Base-by-base conservation (phyloP, 208 protist genomes). In the Porcisia hertigi region DNA sequence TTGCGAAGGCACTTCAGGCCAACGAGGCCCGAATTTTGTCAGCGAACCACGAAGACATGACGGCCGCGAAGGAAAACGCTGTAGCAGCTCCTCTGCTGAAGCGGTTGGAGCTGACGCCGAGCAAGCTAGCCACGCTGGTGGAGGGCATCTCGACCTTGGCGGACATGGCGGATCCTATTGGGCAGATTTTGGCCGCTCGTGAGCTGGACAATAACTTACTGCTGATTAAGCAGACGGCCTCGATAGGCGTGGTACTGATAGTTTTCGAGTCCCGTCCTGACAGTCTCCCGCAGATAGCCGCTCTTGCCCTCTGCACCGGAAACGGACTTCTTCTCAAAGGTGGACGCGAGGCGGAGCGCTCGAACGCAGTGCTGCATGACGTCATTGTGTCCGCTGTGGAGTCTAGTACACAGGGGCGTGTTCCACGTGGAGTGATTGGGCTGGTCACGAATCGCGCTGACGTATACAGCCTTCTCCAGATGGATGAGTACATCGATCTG, bases 201-300 rank as follows among this genome's bases (percentile, higher is more conserved):
- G 79, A 92, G 65, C 75, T 98, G n/a, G 86, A 86, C 75, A 79
- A 89, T 7, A 80, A 93, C 23, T 79, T 98, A 39, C 82, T 92
- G 45, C 81, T 98, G 59, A 73, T 90, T 67, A 86, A 95, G 82
- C 86, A 92, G 53, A 86, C 92, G 8, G 81, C 84, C 5, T 92
- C 97, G 20, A 94, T 99, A 52, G 97, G 97, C 23, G 96, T 98
- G 62, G 83, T 99, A 65, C 83, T 95, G 23, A 87, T 99, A 60
- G 96, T 99, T 47, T 99, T 99, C 75, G 97, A 99, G 84, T 93
- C 93, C 9, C 80, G 97, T 14, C 97, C 97, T 18, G 96, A 99
- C 71, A 91, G 76, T 43, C 78, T 89, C 23, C 85, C 87, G 47
- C 94, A 98, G 83, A 93, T 98, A 54, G 86, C 95, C 0, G 75